Evolutionary conservation across 2,329 filamentous ascomycete genomes (phyloP), one percentile per base, ranked within the genome.

Genomic region (Alternaria ventricosa): DNA sequence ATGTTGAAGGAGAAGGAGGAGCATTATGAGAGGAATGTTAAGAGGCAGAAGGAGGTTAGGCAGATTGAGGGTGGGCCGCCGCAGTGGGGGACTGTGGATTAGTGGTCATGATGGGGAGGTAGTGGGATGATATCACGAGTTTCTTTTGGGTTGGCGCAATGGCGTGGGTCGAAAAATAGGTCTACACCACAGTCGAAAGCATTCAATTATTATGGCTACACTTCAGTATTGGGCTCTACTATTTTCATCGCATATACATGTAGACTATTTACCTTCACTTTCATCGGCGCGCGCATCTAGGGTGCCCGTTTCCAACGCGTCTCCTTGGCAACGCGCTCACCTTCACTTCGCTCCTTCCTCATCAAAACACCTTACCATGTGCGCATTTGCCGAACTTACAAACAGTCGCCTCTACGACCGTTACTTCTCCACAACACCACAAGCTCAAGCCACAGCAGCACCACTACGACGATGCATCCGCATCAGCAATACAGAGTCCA

Each of bases 1-100:
- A 65, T 72, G 65, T 33, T 79, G 11, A 71, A 70, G 67, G 75
- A 78, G 50, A 79, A 78, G 63, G 76, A 79, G 49, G 70, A 78
- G 41, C 43, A 76, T 60, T 78, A 73, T 63, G 72, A 78, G 51
- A 63, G 71, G 61, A 79, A 79, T 67, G 70, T 76, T 2, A 69
- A 67, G 59, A 72, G 75, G 61, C 76, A 79, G 66, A 72, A 71
- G 65, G 65, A 70, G 60, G 47, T 78, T 11, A 75, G 71, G 33
- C 67, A 75, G 46, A 76, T 78, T 64, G 74, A 78, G 43, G 69
- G 71, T 8, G 45, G 47, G n/a, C n/a, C 44, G 13, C 23, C 55
- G 22, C 67, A 72, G 49, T 78, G 72, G 74, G 73, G 74, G 18
- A 77, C 62, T 25, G 74, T 76, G 33, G 74, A 77, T 67, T 78